These are phyloP conservation scores for Xylaria arbuscula DNA, from an alignment of 2,329 filamentous ascomycete species.

Conservation along the genomic window DNA sequence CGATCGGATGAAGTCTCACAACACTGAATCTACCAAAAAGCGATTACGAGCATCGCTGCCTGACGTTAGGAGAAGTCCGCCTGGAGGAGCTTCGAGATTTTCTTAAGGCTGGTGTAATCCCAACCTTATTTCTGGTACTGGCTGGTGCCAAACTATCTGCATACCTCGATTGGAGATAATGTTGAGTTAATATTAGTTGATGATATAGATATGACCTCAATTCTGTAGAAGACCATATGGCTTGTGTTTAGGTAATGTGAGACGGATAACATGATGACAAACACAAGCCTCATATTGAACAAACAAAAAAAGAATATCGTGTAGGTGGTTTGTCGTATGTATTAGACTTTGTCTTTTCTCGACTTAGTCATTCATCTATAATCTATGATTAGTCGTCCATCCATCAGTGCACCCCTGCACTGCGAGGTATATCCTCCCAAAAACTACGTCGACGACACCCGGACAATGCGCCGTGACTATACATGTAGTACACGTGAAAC, in stretches of 20 bases:
- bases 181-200: too few species aligned
- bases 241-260: too few species aligned
- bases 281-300: background rate
- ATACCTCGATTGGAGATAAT: too few species aligned
- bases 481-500: conserved; percentile 30
- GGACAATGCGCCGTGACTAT: conserved; percentile 25
- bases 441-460: conserved; percentile 29
- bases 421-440: conserved; percentile 37
- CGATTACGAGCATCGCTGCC: too few species aligned
- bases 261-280: background rate
- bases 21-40: too few species aligned
- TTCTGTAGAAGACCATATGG: too few species aligned
- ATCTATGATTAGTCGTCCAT: conserved; percentile 35
- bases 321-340: conserved; percentile 18
- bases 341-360: conserved; percentile 24
- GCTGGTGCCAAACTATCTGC: too few species aligned
- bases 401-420: conserved; percentile 34
- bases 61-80: too few species aligned
- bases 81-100: background rate
- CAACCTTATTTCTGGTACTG: too few species aligned
- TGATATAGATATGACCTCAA: too few species aligned
- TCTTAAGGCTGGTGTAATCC: background rate
- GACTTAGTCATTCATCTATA: conserved; percentile 27
- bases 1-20: too few species aligned
- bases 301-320: background rate